Evolutionary conservation across 2,329 filamentous ascomycete genomes (phyloP), one percentile per base, ranked within the genome.

Genomic region (Aspergillus alliaceus): DNA sequence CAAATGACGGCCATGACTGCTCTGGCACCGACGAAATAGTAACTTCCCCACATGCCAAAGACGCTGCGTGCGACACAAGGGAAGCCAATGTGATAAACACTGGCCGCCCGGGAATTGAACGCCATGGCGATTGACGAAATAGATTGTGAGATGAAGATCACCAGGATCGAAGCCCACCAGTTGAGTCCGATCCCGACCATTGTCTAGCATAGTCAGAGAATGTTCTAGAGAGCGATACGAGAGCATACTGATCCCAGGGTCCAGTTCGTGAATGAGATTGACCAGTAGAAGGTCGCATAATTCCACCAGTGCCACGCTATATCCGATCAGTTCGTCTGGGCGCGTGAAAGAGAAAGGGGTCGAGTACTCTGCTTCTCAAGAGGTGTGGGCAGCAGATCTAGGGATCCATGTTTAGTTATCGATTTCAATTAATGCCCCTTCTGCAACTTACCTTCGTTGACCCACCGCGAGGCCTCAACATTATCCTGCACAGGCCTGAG

Each of bases 81-180:
- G 56, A 76, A 79, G 8, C 74, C 76, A 47, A 78, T 68, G 60
- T 79, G 76, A 57, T 79, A 79, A 12, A 74, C 69, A 15, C 66
- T 71, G 3, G 77, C 76, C 49, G 71, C 74, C 42, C 77, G 71
- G 15, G 75, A 75, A 65, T 80, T 80, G 67, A 79, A 76, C 54
- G 75, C 72, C 71, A 78, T 78, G 47, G 76, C 75, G 39, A 77
- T 62, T 11, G 75, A 77, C 7, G 69, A 72, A 60, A 80, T 77
- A 49, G 74, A 29, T 57, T 78, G 76, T 32, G 72, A 75, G 35
- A 75, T 66, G 59, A 80, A 79, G 58, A 79, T 79, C 42, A 78
- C 75, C 9, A 80, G 39, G 12, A 39, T 39, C 5, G 35, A 18
- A 6, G 20, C n/a, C 35, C 35, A 39, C 35, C 35, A 39, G 12